phyloP scores from a whole-genome alignment of 2,329 filamentous ascomycete genomes.

The Verticillium dahliae region DNA sequence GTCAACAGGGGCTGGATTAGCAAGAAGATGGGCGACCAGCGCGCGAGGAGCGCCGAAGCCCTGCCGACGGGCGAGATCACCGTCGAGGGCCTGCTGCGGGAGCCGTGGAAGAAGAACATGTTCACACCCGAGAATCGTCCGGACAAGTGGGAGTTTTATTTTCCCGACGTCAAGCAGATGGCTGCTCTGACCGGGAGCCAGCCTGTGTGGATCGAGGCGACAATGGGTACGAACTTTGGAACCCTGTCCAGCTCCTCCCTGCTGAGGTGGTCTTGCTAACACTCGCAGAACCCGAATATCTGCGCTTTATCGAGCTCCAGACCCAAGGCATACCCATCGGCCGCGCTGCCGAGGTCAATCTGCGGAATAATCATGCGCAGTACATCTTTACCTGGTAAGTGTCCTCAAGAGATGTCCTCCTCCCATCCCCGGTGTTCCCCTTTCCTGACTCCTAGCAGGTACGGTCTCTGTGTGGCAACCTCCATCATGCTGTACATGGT shows the following conservation, averaged over 20 bases:
- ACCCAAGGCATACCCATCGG: slow-evolving; percentile 84
- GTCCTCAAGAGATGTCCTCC: background rate
- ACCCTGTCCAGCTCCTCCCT: background rate
- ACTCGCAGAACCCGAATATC: slow-evolving; percentile 64
- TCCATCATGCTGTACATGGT: slow-evolving; percentile 97
- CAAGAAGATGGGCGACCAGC: slow-evolving; percentile 64
- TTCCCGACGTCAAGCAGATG: slow-evolving; percentile 92
- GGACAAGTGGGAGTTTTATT: slow-evolving; percentile 82
- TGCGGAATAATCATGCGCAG: slow-evolving; percentile 94
- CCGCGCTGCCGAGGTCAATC: slow-evolving; percentile 78
- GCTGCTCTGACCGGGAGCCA: slow-evolving; percentile 74
- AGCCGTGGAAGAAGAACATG: slow-evolving; percentile 96
- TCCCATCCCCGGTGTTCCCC: background rate
- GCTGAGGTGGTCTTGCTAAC: slow-evolving; percentile 2
- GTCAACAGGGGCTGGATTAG: slow-evolving; percentile 90
- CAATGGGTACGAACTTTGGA: slow-evolving; percentile 62
- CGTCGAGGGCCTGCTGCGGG: slow-evolving; percentile 76
- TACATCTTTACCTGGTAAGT: slow-evolving; percentile 96
- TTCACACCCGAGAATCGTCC: slow-evolving; percentile 91
- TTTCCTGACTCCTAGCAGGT: slow-evolving; percentile 50
- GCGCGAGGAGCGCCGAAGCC: slow-evolving; percentile 54
- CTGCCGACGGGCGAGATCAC: slow-evolving; percentile 65
- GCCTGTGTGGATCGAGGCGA: slow-evolving; percentile 91
- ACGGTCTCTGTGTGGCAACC: slow-evolving; percentile 76
- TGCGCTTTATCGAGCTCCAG: slow-evolving; percentile 69